phyloP scores from a whole-genome alignment of 148 eudicot species.

The Diospyros lotus region DNA sequence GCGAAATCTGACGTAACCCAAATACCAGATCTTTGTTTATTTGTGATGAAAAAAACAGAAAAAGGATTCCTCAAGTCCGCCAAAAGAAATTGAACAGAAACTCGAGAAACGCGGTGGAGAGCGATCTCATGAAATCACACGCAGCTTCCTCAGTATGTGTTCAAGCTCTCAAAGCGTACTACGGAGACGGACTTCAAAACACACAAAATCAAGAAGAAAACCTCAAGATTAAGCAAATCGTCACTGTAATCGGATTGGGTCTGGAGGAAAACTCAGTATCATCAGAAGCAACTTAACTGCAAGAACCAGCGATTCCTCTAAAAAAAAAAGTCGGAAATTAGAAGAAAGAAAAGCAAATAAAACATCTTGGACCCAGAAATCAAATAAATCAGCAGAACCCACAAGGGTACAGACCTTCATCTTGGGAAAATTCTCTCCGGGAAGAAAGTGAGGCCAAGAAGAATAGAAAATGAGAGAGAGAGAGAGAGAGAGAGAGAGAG shows the following conservation, averaged over 20 bases:
- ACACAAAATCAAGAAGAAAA: not conserved
- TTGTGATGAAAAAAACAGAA: slow-evolving; percentile 2
- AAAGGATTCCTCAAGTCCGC: slow-evolving; percentile 6
- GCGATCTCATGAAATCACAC: slow-evolving; percentile 28
- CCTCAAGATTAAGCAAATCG: not conserved
- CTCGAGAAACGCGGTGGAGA: slow-evolving; percentile 17
- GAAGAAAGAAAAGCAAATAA: not conserved
- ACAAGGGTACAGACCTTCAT: slow-evolving; percentile 2
- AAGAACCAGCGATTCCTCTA: no score
- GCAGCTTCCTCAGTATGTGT: not conserved
- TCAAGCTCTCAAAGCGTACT: not conserved
- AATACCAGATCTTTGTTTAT: slow-evolving; percentile 27
- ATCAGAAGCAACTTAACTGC: not conserved
- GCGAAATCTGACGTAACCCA: slow-evolving; percentile 16
- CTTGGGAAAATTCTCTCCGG: not conserved
- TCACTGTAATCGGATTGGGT: not conserved
- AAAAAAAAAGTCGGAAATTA: no score
- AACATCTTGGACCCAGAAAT: slow-evolving; percentile 8
- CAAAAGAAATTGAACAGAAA: slow-evolving; percentile 15
- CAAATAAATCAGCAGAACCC: not conserved
- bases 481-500: slow-evolving; percentile 3
- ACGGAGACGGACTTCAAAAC: no score
- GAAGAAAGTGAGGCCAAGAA: not conserved
- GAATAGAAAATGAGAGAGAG: slow-evolving; percentile 12
- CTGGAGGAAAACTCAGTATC: not conserved